phyloP scores from a whole-genome alignment of 106 monocot species.

The Narthecium ossifragum region DNA sequence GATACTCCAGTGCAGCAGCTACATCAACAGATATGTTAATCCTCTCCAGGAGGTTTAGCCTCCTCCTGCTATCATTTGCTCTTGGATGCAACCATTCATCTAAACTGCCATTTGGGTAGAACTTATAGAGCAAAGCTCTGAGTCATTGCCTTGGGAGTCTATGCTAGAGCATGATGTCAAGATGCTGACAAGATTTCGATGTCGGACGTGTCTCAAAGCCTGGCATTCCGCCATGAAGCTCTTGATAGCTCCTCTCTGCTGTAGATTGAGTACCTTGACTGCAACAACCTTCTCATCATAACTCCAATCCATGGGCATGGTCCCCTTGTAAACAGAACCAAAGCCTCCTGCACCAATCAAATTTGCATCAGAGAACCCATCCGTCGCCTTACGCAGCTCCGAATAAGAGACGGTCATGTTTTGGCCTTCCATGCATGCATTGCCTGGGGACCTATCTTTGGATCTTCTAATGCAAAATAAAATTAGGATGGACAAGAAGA shows the following conservation, averaged over 20 bases:
- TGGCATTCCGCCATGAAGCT: slow-evolving; percentile 10
- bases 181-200: slow-evolving; percentile 7
- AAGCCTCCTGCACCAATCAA: slow-evolving; percentile 7
- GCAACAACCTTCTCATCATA: neutral
- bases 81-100: neutral
- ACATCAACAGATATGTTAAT: slow-evolving; percentile 1
- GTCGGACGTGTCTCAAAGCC: slow-evolving; percentile 5
- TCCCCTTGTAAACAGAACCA: slow-evolving; percentile 9
- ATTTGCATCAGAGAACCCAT: neutral
- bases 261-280: slow-evolving; percentile 2
- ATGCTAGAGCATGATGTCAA: slow-evolving; percentile 1
- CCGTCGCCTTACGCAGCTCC: slow-evolving; percentile 3
- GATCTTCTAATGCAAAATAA: too few species aligned
- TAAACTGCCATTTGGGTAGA: slow-evolving; percentile 1
- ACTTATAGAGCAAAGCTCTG: slow-evolving; percentile 7
- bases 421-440: neutral
- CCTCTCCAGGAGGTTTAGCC: neutral
- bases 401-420: neutral
- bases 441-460: too few species aligned
- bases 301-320: neutral
- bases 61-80: too few species aligned
- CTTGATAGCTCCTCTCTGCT: neutral
- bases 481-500: too few species aligned
- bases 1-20: slow-evolving; percentile 3
- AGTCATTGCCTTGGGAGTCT: slow-evolving; percentile 4